phyloP scores from a whole-genome alignment of 306 rosid species.

The Erythrophleum fordii region DNA sequence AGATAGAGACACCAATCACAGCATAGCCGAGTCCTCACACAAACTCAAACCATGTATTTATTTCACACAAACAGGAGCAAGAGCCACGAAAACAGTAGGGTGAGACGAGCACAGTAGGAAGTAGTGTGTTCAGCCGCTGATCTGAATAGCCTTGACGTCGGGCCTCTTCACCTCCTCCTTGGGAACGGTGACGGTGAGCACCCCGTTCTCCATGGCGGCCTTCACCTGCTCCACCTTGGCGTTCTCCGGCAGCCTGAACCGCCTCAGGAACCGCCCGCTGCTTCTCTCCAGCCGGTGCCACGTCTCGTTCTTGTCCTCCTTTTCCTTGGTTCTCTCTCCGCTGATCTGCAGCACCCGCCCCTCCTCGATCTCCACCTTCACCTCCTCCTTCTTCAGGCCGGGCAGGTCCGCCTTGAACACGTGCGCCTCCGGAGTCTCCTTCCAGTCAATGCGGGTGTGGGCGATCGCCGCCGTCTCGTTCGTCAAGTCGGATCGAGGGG shows the following conservation, averaged over 20 bases:
- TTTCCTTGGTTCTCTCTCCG: constrained; percentile 47
- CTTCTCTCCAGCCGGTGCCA: constrained; percentile 53
- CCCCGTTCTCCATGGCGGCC: constrained; percentile 46
- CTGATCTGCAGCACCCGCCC: constrained; percentile 45
- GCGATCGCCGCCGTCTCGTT: constrained; percentile 32
- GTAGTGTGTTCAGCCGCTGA: constrained; percentile 13
- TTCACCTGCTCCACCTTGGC: constrained; percentile 43
- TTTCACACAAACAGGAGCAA: background rate
- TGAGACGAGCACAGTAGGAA: background rate
- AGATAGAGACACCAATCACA: background rate
- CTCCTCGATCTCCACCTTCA: constrained; percentile 48
- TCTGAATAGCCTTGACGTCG: constrained; percentile 41
- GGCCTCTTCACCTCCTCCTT: constrained; percentile 45
- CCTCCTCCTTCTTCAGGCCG: constrained; percentile 49
- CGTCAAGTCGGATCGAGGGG: background rate
- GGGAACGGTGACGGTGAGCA: constrained; percentile 46
- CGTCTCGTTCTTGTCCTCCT: constrained; percentile 44
- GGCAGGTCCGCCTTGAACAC: constrained; percentile 49
- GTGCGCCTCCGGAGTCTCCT: constrained; percentile 50
- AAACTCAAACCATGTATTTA: background rate
- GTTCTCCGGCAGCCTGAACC: constrained; percentile 52
- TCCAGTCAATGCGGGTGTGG: constrained; percentile 49
- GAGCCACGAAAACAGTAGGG: too few relatives aligned
- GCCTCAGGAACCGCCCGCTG: constrained; percentile 43
- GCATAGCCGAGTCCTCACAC: background rate